Base-by-base conservation (phyloP, 2,329 filamentous ascomycete genomes). In the Xylariales sp. region DNA sequence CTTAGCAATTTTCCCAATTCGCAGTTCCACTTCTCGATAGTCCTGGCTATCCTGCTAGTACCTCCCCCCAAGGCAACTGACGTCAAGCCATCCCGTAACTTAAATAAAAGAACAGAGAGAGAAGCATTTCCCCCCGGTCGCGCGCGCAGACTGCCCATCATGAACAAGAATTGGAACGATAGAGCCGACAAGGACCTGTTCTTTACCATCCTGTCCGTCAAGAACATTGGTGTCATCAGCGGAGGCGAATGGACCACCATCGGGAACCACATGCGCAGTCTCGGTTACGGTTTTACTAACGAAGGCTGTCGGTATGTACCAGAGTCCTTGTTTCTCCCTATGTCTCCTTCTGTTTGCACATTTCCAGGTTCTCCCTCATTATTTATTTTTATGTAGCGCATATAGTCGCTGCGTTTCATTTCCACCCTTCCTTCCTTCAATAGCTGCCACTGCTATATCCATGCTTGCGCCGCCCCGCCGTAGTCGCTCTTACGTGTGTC, bases 251-350 rank as follows among this genome's bases (percentile, higher is more conserved):
- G 76, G 76, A 72, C 67, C 19, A 76, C 69, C 27, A 80, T 81
- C 49, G 76, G 76, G 45, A 76, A 75, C 55, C 67, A 76, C 44
- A 80, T 81, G 76, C 67, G 76, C 43, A 58, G 61, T 24, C 51
- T 78, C 40, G 76, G 76, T 39, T 80, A 81, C 50, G 74, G 74
- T 57, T 80, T 81, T 56, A 80, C 76, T 14, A 80, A 81, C 63
- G 76, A 81, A 54, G 76, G 76, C 49, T 80, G 76, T 48, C 74
- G 76, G 76, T 80, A 62, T 63, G 75, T 72, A 33, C n/a, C 6
- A 14, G 15, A 31, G 39, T 19, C 29, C 28, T 21, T 32, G 34
- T 32, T 32, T 19, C 25, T 33, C 17, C 31, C 38, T 40, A 29
- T 37, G 27, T 25, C 28, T 33, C 15, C 27, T 18, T 17, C 19